A percentile compares a stretch with the other conserved stretches of the same genome.
phyloP scores from a whole-genome alignment of 208 protist genomes.

The Leishmania turanica region DNA sequence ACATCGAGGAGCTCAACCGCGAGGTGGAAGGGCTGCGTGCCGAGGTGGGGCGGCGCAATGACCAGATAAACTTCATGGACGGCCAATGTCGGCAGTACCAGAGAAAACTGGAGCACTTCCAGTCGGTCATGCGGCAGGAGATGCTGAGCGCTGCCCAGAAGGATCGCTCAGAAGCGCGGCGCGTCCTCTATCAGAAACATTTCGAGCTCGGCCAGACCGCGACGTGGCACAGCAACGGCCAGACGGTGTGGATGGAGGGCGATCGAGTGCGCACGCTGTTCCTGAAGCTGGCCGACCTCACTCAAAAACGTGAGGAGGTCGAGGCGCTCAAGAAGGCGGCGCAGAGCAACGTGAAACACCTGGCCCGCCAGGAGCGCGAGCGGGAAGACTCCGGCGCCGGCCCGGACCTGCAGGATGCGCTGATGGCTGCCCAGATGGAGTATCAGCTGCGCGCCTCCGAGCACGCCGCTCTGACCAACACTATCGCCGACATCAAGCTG shows the following conservation, averaged over 20 bases:
- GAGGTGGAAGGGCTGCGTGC: slow-evolving; percentile 23
- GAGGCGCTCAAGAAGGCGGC: slow-evolving; percentile 61
- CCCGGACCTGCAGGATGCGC: slow-evolving; percentile 35
- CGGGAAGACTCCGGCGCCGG: slow-evolving; percentile 52
- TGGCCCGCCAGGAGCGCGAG: slow-evolving; percentile 52
- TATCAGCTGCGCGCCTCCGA: slow-evolving; percentile 58
- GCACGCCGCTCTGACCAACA: slow-evolving; percentile 49
- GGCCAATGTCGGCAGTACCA: slow-evolving; percentile 28
- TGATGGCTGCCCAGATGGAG: slow-evolving; percentile 60
- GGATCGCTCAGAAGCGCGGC: slow-evolving; percentile 49
- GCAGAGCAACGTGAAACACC: slow-evolving; percentile 54
- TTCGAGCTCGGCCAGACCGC: slow-evolving; percentile 83
- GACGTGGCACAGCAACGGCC: slow-evolving; percentile 47
- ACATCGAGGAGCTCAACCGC: slow-evolving; percentile 58
- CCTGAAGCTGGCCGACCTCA: slow-evolving; percentile 45
- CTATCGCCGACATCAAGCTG: slow-evolving; percentile 39
- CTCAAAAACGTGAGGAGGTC: slow-evolving; percentile 10
- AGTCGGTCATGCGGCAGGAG: slow-evolving; percentile 49
- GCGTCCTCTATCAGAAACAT: slow-evolving; percentile 61
- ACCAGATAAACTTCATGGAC: slow-evolving; percentile 33
- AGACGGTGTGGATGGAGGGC: slow-evolving; percentile 80
- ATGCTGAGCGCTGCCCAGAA: slow-evolving; percentile 54
- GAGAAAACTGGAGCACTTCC: slow-evolving; percentile 43
- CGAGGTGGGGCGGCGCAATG: slow-evolving; percentile 35
- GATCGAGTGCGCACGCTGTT: slow-evolving; percentile 54